These are phyloP conservation scores for Cadophora sp. DNA, from an alignment of 2,329 filamentous ascomycete species.

Conservation along the genomic window DNA sequence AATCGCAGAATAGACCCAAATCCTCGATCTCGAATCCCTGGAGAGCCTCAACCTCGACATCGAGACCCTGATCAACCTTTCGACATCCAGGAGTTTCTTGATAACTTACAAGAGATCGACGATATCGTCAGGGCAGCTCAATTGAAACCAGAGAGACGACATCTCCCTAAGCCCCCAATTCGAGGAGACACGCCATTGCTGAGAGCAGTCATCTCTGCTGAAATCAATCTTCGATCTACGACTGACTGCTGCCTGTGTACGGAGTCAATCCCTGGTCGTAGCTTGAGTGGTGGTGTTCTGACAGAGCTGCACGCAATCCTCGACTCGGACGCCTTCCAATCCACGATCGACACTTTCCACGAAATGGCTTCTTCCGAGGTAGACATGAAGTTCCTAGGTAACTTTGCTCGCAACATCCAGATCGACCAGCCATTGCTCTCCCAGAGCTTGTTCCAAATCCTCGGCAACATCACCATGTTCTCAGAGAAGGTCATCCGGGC, in stretches of 20 bases:
- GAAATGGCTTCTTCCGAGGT: constrained; percentile 94
- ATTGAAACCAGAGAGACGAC: neutral
- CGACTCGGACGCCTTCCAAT: neutral
- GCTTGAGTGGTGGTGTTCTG: neutral
- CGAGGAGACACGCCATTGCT: neutral
- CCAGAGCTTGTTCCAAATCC: constrained; percentile 84
- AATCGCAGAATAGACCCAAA: neutral
- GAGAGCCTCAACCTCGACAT: neutral
- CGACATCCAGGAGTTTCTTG: neutral
- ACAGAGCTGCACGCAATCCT: neutral
- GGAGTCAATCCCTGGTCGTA: neutral
- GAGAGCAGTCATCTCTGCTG: neutral
- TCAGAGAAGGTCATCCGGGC: constrained; percentile 84
- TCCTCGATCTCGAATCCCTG: neutral
- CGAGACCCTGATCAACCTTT: neutral
- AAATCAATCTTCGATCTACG: neutral
- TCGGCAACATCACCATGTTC: constrained; percentile 89
- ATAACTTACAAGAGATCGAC: neutral
- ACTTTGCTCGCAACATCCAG: constrained; percentile 81
- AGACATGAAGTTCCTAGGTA: constrained; percentile 95
- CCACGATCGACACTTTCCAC: neutral
- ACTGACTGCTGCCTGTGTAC: neutral
- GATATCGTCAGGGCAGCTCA: neutral
- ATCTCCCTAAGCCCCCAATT: neutral
- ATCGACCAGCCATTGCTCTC: constrained; percentile 80